Evolutionary conservation across 441 rosid genomes (phyloP).

Genomic region (Isatis lusitanica): DNA sequence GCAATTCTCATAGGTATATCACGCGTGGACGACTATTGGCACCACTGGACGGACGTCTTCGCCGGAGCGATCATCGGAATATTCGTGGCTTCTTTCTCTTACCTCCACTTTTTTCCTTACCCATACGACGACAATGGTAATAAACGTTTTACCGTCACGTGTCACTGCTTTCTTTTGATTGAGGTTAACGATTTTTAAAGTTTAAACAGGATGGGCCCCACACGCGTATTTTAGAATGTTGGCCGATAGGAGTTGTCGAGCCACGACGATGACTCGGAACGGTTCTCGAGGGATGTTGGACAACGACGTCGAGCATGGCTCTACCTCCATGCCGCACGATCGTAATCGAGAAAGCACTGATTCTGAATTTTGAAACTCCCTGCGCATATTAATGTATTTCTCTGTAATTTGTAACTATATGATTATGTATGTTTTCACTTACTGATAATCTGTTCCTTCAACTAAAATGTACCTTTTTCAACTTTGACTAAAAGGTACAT

Average conservation of each 20-base stretch:
- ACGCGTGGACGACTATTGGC: slow-evolving; percentile 58
- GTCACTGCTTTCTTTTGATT: background rate
- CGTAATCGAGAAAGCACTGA: slow-evolving; percentile 22
- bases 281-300: slow-evolving; percentile 30
- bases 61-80: slow-evolving; percentile 49
- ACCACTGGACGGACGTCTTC: slow-evolving; percentile 62
- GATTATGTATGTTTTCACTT: background rate
- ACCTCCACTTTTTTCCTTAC: slow-evolving; percentile 58
- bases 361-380: slow-evolving; percentile 20
- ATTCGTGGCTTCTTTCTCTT: slow-evolving; percentile 47
- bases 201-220: slow-evolving; percentile 54
- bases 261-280: slow-evolving; percentile 20
- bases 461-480: background rate
- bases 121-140: slow-evolving; percentile 50
- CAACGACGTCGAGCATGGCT: slow-evolving; percentile 25
- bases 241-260: slow-evolving; percentile 35
- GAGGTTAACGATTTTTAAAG: background rate
- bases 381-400: background rate
- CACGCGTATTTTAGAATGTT: slow-evolving; percentile 53
- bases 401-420: background rate
- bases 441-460: background rate
- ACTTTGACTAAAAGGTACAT: background rate
- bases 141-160: background rate
- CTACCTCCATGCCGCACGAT: slow-evolving; percentile 19
- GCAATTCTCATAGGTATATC: slow-evolving; percentile 50